Percentiles rank a stretch among this genome's conserved stretches.
phyloP scores from a whole-genome alignment of 768 basidiomycete species.

The Imleria badia region DNA sequence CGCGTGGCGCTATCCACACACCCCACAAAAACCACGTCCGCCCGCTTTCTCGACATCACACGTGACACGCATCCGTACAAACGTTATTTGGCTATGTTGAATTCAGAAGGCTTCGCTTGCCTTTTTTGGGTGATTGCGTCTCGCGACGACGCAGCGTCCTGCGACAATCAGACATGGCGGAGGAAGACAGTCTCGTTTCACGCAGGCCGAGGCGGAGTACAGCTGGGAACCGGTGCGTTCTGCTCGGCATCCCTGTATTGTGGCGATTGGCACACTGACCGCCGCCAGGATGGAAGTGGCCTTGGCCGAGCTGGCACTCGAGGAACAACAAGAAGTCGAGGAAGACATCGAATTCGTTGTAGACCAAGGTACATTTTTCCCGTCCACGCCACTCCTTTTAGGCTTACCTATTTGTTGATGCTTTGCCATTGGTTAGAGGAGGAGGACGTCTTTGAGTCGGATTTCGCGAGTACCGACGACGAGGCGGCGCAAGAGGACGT shows the following conservation, averaged over 20 bases:
- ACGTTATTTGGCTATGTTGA: slow-evolving; percentile 15
- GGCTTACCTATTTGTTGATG: background rate
- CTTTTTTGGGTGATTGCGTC: background rate
- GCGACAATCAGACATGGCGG: slow-evolving; percentile 12
- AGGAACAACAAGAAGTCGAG: slow-evolving; percentile 56
- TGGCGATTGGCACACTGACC: slow-evolving; percentile 3
- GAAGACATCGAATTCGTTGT: slow-evolving; percentile 74
- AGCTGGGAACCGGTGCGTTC: slow-evolving; percentile 69
- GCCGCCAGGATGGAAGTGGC: slow-evolving; percentile 69
- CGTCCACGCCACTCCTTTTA: background rate
- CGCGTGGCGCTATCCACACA: no score
- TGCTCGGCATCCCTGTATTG: background rate
- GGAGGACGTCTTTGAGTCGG: slow-evolving; percentile 77
- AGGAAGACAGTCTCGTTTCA: slow-evolving; percentile 37
- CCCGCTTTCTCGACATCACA: no score
- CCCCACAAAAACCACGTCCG: no score
- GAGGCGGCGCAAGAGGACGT: slow-evolving; percentile 51
- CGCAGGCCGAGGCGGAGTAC: slow-evolving; percentile 70
- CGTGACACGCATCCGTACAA: no score
- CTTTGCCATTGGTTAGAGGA: slow-evolving; percentile 52
- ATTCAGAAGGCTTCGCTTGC: slow-evolving; percentile 10
- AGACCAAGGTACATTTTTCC: slow-evolving; percentile 49
- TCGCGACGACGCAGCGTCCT: background rate
- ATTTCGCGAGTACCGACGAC: slow-evolving; percentile 86
- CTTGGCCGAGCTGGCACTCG: slow-evolving; percentile 53